These are phyloP conservation scores for Echinochloa phyllopogon DNA, from an alignment of 176 grass and related monocot species.

Conservation along the genomic window DNA sequence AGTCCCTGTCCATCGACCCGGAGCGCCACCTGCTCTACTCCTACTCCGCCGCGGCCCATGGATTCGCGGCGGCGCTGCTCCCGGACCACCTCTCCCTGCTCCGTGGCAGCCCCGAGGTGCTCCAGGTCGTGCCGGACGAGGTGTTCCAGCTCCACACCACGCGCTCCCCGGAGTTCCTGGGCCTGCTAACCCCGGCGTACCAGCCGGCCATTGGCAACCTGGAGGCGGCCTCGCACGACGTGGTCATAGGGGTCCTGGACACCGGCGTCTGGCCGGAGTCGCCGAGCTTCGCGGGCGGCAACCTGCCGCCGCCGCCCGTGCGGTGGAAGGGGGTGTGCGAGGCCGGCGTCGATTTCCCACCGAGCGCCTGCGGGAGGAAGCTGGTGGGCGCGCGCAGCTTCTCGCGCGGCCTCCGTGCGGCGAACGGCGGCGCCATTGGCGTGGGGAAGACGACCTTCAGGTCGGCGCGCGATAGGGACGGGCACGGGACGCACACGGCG, in stretches of 20 bases:
- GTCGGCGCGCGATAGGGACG: conserved; percentile 83
- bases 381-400: conserved; percentile 90
- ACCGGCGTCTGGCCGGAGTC: conserved; percentile 94
- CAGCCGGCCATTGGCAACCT: conserved; percentile 51
- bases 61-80: conserved; percentile 72
- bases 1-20: conserved; percentile 81
- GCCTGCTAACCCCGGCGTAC: conserved; percentile 55
- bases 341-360: conserved; percentile 80
- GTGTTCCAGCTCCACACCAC: conserved; percentile 78
- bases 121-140: conserved; percentile 70
- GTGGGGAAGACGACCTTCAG: conserved; percentile 44
- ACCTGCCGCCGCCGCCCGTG: conserved; percentile 59
- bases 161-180: conserved; percentile 80
- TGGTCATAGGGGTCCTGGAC: conserved; percentile 85
- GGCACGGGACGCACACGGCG: conserved; percentile 94
- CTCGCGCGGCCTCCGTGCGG: conserved; percentile 71
- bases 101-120: conserved; percentile 67
- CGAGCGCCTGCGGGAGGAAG: conserved; percentile 74
- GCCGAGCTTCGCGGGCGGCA: conserved; percentile 63
- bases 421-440: conserved; percentile 28
- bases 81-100: conserved; percentile 64
- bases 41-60: conserved; percentile 71
- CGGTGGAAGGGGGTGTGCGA: conserved; percentile 85
- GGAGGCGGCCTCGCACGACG: conserved; percentile 73
- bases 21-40: conserved; percentile 73